Base-by-base conservation (phyloP, 75 land plant genomes). In the Pinus taeda region DNA sequence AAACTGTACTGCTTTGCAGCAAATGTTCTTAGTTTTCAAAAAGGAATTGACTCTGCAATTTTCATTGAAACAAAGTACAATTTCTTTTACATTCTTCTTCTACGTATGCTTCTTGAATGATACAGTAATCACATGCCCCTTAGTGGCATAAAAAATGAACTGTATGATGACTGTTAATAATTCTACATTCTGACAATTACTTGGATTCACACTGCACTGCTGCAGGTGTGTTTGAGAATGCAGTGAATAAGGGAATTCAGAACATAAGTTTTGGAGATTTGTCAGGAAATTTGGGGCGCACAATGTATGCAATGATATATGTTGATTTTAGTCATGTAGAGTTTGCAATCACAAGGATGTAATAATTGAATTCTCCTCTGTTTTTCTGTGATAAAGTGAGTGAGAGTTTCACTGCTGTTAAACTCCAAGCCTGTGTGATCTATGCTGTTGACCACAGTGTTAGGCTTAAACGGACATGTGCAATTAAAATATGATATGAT, bases 261-360 rank as follows among this genome's bases (percentile, higher is more conserved):
- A 95, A 95, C 70, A 86, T 97, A 67, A 92, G 96, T 75, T 97
- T 97, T 86, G 99, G 92, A 62, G 98, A 97, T 80, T 86, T 97
- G 9, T 85, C 91, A 61, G 98, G 88, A 80, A 90, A 97, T 66
- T 82, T 97, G 71, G 99, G 98, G 59, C 83, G 73, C 7, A 97
- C 98, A 75, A 97, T 97, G 99, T 97, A 91, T 76, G 86, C 33
- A 45, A 73, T 18, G 55, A n/a, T 69, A n/a, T 42, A 69, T 15
- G 42, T 45, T 39, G 55, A 15, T 39, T 42, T 69, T 69, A n/a
- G 18, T 69, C 72, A 20, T 69, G 78, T 76, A 26, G 21, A 18
- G 75, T 18, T 59, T 60, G 33, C 15, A 74, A 9, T 12, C 21
- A 57, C 59, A 24, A 3, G 15, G 9, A 33, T 39, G 7, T 42